phyloP scores from a whole-genome alignment of 2,329 filamentous ascomycete genomes.

The Colletotrichum tamarilloi region DNA sequence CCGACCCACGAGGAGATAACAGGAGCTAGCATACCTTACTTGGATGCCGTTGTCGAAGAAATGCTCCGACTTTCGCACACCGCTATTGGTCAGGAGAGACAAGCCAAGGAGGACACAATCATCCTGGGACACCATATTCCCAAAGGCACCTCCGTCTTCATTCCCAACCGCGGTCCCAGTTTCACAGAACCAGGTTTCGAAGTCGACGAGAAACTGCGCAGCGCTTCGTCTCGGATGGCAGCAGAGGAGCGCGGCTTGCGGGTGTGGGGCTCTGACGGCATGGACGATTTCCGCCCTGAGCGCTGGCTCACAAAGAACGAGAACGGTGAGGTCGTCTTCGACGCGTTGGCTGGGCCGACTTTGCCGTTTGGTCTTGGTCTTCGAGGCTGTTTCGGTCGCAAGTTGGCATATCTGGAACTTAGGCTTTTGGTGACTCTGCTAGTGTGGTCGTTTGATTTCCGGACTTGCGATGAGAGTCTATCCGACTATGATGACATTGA shows the following conservation, averaged over 20 bases:
- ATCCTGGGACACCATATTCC: background rate
- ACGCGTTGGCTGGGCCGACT: background rate
- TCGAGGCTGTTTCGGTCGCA: slow-evolving; percentile 32
- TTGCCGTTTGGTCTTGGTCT: slow-evolving; percentile 13
- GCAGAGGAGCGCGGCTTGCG: background rate
- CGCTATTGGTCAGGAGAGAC: background rate
- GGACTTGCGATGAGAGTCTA: slow-evolving; percentile 34
- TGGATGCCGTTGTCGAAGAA: slow-evolving; percentile 45
- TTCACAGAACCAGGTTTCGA: background rate
- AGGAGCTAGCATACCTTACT: slow-evolving; percentile 38
- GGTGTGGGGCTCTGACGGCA: background rate
- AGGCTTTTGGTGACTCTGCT: slow-evolving; percentile 42
- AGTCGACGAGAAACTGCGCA: background rate
- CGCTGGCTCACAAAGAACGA: background rate
- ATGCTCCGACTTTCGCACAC: slow-evolving; percentile 37
- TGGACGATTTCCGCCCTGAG: background rate
- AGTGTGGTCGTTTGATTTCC: slow-evolving; percentile 43
- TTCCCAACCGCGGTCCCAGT: background rate
- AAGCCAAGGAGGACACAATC: background rate
- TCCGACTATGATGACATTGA: slow-evolving; percentile 37
- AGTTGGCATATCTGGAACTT: slow-evolving; percentile 40
- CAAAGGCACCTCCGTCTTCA: background rate
- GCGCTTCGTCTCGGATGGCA: background rate
- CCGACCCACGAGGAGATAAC: slow-evolving; percentile 39
- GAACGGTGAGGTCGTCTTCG: background rate